Base-by-base conservation (phyloP, 345 rosid species). In the Cardamine chenopodiifolia region DNA sequence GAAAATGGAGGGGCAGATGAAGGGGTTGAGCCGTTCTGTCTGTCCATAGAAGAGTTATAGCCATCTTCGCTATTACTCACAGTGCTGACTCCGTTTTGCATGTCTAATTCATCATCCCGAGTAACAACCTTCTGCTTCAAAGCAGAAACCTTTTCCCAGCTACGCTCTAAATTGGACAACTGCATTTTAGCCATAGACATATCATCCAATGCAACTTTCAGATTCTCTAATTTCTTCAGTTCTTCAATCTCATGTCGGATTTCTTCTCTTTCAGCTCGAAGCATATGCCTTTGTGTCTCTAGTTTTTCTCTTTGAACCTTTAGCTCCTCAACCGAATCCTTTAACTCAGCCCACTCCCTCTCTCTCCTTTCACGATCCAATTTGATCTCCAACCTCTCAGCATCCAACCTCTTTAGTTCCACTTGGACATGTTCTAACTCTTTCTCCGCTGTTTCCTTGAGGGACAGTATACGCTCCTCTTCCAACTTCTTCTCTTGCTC, bases 351-450 rank as follows among this genome's bases (percentile, higher is more conserved):
- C 98, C 97, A 90, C 71, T 95, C 99, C 29, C 62, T 85, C 59
- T 89, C 92, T 69, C 97, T 89, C 79, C 80, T 83, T 80, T 92
- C 94, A 17, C 92, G 92, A 45, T 95, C 97, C 76, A 84, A 47
- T 67, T 86, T 88, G 68, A 95, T 85, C 83, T 90, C 96, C 72
- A 78, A 68, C 69, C 96, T 88, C 81, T 88, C 97, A 28, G 78
- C 78, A 79, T 92, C 94, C 81, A 95, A 92, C 82, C 83, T 89
- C 82, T 76, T 87, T 81, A 88, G 85, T 76, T 92, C 97, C 31
- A 79, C 74, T 69, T 88, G 79, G 58, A 80, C 82, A 8, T 83
- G 94, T 69, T 90, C 96, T 64, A 92, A 76, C 77, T 95, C 99
- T 81, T 82, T 85, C 73, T 70, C 84, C 0, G 81, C 90, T 32